Evolutionary conservation across 2,329 filamentous ascomycete genomes (phyloP).

Genomic region (Cryphonectria nitschkei): DNA sequence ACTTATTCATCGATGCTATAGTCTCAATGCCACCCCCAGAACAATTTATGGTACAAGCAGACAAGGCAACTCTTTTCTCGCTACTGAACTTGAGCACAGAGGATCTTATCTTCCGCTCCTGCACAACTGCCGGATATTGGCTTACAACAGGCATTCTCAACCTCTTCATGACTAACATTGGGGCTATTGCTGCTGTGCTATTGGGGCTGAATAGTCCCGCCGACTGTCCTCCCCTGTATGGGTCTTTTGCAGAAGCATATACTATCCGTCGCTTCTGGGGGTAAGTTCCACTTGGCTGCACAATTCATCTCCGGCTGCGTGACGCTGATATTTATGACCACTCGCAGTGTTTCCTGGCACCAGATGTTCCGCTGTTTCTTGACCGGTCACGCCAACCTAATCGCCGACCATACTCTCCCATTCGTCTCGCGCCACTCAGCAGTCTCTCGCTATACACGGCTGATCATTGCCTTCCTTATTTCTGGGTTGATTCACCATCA

Average conservation of each 20-base stretch:
- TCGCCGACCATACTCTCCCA: slow-evolving; percentile 5
- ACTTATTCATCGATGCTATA: too few species aligned
- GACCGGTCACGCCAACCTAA: slow-evolving; percentile 14
- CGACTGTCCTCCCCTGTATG: slow-evolving; percentile 11
- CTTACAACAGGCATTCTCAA: slow-evolving; percentile 9
- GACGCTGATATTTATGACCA: not conserved
- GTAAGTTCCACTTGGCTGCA: slow-evolving; percentile 6
- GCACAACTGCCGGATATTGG: slow-evolving; percentile 13
- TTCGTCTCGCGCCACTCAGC: slow-evolving; percentile 12
- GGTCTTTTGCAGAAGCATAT: slow-evolving; percentile 13
- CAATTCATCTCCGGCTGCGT: not conserved
- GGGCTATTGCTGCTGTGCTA: slow-evolving; percentile 3
- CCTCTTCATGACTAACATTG: slow-evolving; percentile 19
- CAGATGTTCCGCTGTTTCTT: slow-evolving; percentile 20
- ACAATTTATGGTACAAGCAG: slow-evolving; percentile 5
- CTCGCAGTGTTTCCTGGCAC: slow-evolving; percentile 12
- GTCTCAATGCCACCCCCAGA: slow-evolving; percentile 13
- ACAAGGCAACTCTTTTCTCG: slow-evolving; percentile 16
- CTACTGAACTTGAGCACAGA: not conserved
- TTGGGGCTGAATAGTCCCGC: slow-evolving; percentile 3
- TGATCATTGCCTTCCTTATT: slow-evolving; percentile 13
- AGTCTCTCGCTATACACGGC: slow-evolving; percentile 13
- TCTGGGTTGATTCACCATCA: slow-evolving; percentile 14
- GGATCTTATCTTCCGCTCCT: slow-evolving; percentile 1
- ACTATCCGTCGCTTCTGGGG: slow-evolving; percentile 20